Base-by-base conservation (phyloP, 768 basidiomycete genomes). In the Serpula lacrymans region DNA sequence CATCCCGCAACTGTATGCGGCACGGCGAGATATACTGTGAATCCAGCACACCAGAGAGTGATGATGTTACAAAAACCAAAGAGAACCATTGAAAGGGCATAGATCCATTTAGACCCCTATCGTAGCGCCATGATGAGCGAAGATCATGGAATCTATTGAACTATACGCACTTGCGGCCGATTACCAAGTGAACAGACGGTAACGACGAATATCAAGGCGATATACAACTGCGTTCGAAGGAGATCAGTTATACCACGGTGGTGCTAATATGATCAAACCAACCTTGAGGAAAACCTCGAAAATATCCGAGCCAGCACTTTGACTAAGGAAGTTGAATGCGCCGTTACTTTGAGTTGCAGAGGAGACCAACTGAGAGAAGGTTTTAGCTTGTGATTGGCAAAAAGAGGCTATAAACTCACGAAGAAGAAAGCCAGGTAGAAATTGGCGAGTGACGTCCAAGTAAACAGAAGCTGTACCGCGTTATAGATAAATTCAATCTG, bases 371-470 rank as follows among this genome's bases (percentile, higher is more conserved):
- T 91, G 64, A 34, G 43, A 54, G 50, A 51, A 52, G 58, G 50
- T 1, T 35, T 31, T 45, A 54, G 52, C 35, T 62, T 26, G 32
- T 45, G 37, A n/a, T 39, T 35, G 5, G 46, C 45, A 16, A 53
- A 37, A 21, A 48, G 22, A 33, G 55, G 54, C 1, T 42, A 37
- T 12, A 34, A 13, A 72, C 86, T 65, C 52, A 89, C 86, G 64
- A 93, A 94, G 76, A 88, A 94, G 71, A 94, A 93, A 29, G 91
- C 88, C 37, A 95, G 72, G 60, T 91, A 96, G 67, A 92, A 96
- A 60, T 94, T 95, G 23, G 89, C 93, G 31, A 95, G 69, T 12
- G 84, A 79, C 7, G 92, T 94, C 94, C 94, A 98, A 11, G 92
- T 87, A 63, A 98, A 96, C 40, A 96, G 29, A 17, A 97, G 80